Evolutionary conservation across 2,329 filamentous ascomycete species (phyloP).

Genomic region (Nannizziopsis barbatae): DNA sequence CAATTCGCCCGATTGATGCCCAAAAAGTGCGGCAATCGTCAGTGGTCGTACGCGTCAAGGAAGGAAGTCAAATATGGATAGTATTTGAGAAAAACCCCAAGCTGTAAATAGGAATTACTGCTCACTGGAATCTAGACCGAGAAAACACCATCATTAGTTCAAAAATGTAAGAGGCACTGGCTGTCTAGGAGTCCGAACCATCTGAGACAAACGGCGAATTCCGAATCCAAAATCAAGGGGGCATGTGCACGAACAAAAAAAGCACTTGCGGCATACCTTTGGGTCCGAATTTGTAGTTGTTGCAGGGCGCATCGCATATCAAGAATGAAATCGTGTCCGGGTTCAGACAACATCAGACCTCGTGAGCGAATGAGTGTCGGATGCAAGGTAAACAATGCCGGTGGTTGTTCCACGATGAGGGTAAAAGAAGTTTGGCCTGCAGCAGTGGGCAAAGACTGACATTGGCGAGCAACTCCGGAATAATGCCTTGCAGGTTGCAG

Average conservation of each 20-base stretch:
- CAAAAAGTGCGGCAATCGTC: too few relatives aligned
- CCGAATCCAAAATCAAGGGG: background rate
- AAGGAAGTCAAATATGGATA: too few relatives aligned
- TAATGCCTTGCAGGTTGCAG: background rate
- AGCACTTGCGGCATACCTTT: background rate
- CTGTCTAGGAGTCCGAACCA: background rate
- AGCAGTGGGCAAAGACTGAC: background rate
- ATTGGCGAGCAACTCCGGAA: background rate
- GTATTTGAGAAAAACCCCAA: background rate
- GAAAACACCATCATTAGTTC: background rate
- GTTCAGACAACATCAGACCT: conserved; percentile 1
- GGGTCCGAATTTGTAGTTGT: background rate
- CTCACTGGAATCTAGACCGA: conserved; percentile 1
- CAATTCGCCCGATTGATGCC: too few relatives aligned
- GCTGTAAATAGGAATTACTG: background rate
- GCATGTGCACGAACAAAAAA: background rate
- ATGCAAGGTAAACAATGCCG: conserved; percentile 4
- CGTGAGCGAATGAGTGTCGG: background rate
- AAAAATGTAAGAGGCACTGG: background rate
- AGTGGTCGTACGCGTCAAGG: too few relatives aligned
- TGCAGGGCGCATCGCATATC: conserved; percentile 1
- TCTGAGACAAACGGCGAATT: background rate
- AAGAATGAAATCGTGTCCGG: background rate
- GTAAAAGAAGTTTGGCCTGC: background rate
- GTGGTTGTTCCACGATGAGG: background rate